Evolutionary conservation across 1,284 basidiomycete genomes (phyloP).

Genomic region (Flammula alnicola): DNA sequence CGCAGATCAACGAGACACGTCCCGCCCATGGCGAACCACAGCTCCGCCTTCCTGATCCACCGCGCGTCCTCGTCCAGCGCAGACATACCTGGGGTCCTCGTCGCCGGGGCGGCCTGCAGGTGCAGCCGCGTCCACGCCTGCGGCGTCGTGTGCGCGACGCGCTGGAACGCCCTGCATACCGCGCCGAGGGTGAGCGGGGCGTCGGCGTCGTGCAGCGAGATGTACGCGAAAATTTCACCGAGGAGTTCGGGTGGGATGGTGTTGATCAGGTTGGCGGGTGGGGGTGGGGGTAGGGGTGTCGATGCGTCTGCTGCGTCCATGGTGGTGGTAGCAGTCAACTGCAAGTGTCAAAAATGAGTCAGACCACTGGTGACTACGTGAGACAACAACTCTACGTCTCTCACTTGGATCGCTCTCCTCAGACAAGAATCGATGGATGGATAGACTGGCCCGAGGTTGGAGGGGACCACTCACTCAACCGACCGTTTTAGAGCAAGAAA

Average conservation of each 20-base stretch:
- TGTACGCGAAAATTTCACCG: conserved; percentile 35
- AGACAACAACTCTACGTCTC: too few species aligned
- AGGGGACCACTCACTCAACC: too few species aligned
- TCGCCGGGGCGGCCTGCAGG: conserved; percentile 16
- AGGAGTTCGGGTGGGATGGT: conserved; percentile 36
- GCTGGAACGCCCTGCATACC: conserved; percentile 32
- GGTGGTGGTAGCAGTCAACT: too few species aligned
- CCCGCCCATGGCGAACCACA: conserved; percentile 33
- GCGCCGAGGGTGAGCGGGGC: conserved; percentile 33
- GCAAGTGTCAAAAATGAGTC: too few species aligned
- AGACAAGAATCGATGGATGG: too few species aligned
- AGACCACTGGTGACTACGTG: too few species aligned
- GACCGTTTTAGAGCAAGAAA: too few species aligned
- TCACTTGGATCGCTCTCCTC: too few species aligned
- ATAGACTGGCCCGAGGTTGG: too few species aligned
- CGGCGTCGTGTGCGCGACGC: conserved; percentile 31
- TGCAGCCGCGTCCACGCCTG: conserved; percentile 30
- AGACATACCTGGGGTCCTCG: conserved; percentile 9
- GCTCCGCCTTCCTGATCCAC: conserved; percentile 25
- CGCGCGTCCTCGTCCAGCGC: conserved; percentile 6
- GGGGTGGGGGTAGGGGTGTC: neutral
- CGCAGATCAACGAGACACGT: conserved; percentile 26
- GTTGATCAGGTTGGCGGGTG: conserved; percentile 17
- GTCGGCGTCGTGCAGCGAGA: conserved; percentile 27
- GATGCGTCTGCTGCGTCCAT: too few species aligned